Conservation (phyloP, 2,329 filamentous ascomycete genomes). For the Sporothrix mexicana region DNA sequence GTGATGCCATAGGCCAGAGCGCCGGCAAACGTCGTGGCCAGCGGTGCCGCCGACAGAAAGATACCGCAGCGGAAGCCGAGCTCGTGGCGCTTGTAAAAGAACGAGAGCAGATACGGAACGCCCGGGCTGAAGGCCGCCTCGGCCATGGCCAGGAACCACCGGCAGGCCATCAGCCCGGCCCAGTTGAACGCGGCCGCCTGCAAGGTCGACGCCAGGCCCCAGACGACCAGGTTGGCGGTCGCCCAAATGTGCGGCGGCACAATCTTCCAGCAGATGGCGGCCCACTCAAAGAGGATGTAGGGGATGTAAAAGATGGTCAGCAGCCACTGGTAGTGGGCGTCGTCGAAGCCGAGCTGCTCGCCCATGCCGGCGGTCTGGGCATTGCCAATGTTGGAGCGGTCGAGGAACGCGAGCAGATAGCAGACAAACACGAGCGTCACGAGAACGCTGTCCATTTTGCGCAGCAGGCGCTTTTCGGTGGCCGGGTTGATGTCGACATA, state of each 20-base stretch:
- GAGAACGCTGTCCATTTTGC: conserved; percentile 46
- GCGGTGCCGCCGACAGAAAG: conserved; percentile 70
- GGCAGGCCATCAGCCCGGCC: conserved; percentile 47
- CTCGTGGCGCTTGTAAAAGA: conserved; percentile 60
- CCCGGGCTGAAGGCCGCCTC: conserved; percentile 53
- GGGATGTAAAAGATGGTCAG: conserved; percentile 55
- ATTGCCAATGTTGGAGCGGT: conserved; percentile 42
- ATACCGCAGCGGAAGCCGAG: conserved; percentile 73
- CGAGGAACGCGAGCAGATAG: conserved; percentile 41
- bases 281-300: conserved; percentile 52
- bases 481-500: conserved; percentile 41
- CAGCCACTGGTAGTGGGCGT: conserved; percentile 51
- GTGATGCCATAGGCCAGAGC: conserved; percentile 70
- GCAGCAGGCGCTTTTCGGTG: conserved; percentile 45
- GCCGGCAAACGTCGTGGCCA: conserved; percentile 70
- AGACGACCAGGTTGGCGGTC: conserved; percentile 40
- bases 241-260: conserved; percentile 47
- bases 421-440: conserved; percentile 44
- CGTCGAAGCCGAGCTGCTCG: conserved; percentile 46
- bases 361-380: conserved; percentile 41
- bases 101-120: conserved; percentile 52
- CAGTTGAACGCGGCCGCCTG: conserved; percentile 46
- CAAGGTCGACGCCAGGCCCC: conserved; percentile 44
- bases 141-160: conserved; percentile 51
- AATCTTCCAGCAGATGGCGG: conserved; percentile 52